Evolutionary conservation across 768 basidiomycete species (phyloP), one percentile per base, ranked within the genome.

Genomic region (Tephrocybe sp.): DNA sequence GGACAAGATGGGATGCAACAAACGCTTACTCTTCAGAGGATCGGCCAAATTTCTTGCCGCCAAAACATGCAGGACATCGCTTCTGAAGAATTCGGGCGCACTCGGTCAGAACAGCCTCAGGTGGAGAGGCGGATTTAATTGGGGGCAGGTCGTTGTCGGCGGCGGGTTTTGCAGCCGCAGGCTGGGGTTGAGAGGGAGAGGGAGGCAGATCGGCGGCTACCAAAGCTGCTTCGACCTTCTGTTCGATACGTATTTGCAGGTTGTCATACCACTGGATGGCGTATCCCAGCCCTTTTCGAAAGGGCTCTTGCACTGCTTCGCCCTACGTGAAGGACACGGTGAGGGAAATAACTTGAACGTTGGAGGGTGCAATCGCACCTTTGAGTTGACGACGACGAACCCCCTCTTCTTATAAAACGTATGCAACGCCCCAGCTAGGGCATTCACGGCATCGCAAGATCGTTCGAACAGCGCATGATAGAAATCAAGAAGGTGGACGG

Each of bases 391-490:
- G 1, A 33, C 5, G 33, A 44, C 27, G 33, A 44, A 44, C 9
- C 42, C 42, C 12, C 29, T 4, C 8, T 11, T 3, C 8, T 8
- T n/a, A 22, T 73, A 72, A 40, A 68, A 64, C 0, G 55, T 59
- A 22, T 60, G 61, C 3, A 71, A 51, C 0, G 65, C 64, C 12
- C 44, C 39, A 1, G 68, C 57, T 34, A 67, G 36, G 2, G 57
- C 66, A 36, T 63, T 60, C 33, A 71, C 55, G 3, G 69, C 68
- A 47, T 74, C 64, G 18, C 69, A 72, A 0, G 72, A 69, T 0
- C 60, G 54, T 48, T 72, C 63, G 31, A 73, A 73, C 1, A 72
- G 53, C 3, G 65, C 58, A 1, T 29, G n/a, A n/a, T n/a, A n/a
- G n/a, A n/a, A n/a, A n/a, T n/a, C n/a, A n/a, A n/a, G n/a, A n/a